Base-by-base conservation (phyloP, 164 flowering plant species). In the Vitis rotundifolia region DNA sequence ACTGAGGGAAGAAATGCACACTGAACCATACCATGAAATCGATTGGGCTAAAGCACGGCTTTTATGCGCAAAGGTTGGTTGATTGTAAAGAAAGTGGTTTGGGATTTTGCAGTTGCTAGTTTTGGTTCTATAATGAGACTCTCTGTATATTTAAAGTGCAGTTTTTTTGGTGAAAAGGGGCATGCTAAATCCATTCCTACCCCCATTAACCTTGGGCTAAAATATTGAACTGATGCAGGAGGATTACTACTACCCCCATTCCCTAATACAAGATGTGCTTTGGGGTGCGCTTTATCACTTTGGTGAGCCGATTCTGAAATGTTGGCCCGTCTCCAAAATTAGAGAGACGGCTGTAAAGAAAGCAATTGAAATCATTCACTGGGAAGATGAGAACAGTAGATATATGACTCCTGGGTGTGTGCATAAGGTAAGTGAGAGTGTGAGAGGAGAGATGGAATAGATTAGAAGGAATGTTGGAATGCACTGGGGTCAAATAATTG, bases 321-420 rank as follows among this genome's bases (percentile, higher is more conserved):
- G 75, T 14, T 82, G 84, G 85, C 84, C 87, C 0, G 63, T 82
- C 9, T 79, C 76, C 72, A 84, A 80, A 65, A 5, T 81, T 2
- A 79, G 87, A 66, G 66, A 84, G 18, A 79, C 58, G 28, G 85
- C 87, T 37, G 74, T 84, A 48, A 50, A 74, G 64, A 69, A 54
- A 3, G 71, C 82, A 16, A 84, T 82, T 80, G 70, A 76, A 22
- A 81, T 75, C 63, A 78, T 82, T 37, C 85, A 82, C 29, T 84
- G 82, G 44, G 85, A 84, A 58, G 88, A 81, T 69, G 81, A 85
- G 66, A 74, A 74, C 29, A 85, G 88, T 65, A 72, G 88, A 37
- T 85, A 83, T 63, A 79, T 85, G 18, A 81, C 86, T 3, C 72
- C 74, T 11, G 87, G 83, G 8, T 77, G 83, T 65, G 76, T 83